phyloP scores from a whole-genome alignment of 164 flowering plant genomes.

The Amborella trichopoda region DNA sequence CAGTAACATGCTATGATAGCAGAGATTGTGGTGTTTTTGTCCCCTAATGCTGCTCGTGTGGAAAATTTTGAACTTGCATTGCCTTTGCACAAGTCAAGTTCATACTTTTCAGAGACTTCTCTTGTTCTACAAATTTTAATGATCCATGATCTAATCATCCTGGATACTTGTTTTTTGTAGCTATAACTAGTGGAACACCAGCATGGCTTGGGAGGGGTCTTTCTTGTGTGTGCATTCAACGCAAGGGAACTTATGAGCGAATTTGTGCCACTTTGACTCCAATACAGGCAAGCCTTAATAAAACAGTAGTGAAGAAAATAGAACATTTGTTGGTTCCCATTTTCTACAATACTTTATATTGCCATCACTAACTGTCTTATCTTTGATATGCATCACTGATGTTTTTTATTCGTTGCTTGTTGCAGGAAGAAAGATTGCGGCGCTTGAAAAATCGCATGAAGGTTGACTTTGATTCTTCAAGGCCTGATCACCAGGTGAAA shows the following conservation, averaged over 20 bases:
- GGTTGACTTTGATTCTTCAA: constrained; percentile 56
- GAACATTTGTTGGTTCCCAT: too few relatives aligned
- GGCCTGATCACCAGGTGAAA: constrained; percentile 70
- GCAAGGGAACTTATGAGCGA: constrained; percentile 1
- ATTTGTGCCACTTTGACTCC: not conserved
- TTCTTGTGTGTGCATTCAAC: constrained; percentile 11
- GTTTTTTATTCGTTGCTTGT: not conserved
- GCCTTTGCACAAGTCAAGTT: too few relatives aligned
- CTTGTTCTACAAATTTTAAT: too few relatives aligned
- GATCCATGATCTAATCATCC: too few relatives aligned
- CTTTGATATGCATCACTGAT: not conserved
- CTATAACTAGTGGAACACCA: constrained; percentile 2
- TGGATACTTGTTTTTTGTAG: not conserved
- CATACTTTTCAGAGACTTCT: too few relatives aligned
- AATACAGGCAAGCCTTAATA: not conserved
- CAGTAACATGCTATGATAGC: too few relatives aligned
- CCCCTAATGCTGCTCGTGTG: too few relatives aligned
- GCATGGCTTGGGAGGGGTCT: constrained; percentile 10
- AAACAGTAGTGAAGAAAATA: too few relatives aligned
- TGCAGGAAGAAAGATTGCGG: constrained; percentile 61
- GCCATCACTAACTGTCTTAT: too few relatives aligned
- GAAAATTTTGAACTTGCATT: too few relatives aligned
- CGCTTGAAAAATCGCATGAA: constrained; percentile 59
- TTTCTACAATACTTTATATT: not conserved
- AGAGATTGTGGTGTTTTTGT: too few relatives aligned